Base-by-base conservation (phyloP, 805 yeast species). In the Hanseniaspora valbyensis region DNA sequence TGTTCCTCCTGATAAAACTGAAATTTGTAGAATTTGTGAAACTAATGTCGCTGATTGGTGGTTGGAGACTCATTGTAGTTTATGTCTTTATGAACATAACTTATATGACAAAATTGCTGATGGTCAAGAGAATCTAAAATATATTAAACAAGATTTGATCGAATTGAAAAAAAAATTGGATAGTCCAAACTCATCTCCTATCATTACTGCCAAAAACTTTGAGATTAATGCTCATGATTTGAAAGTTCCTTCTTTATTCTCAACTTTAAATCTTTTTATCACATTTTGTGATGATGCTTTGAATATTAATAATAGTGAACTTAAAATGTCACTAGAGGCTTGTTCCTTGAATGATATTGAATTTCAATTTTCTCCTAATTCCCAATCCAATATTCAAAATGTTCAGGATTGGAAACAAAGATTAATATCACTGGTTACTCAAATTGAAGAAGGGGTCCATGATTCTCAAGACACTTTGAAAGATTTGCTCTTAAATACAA, bases 11-110 rank as follows among this genome's bases (percentile, higher is more conserved):
- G 96, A 95, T 1, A 80, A 81, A 22, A 73, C 79, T 52, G 87
- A 84, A 33, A 68, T 92, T 29, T 92, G 99, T 64, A 74, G 96
- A 43, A 88, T 92, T 25, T 92, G 99, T 66, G 99, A 92, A 60
- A 78, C 80, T 28, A 75, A 75, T 43, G 80, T 88, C n/a, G 96
- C 95, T 3, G 83, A 88, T 3, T 92, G 98, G 98, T 92, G 95
- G 83, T 70, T 92, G 36, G 98, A 90, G 58, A 75, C 81, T 44
- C 99, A 92, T 65, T 81, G 90, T 1, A 92, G 88, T 59, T 68
- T 84, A 42, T 92, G 99, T 59, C 70, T 84, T 26, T 75, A 85
- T 32, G 96, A 89, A 62, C 95, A 88, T 65, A 75, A 80, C 58
- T 76, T 83, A 10, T 88, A 81, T 59, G 88, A 87, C 56, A 80